Evolutionary conservation across 2,329 filamentous ascomycete species (phyloP), one percentile per base, ranked within the genome.

Genomic region (Colletotrichum gloeosporioides): DNA sequence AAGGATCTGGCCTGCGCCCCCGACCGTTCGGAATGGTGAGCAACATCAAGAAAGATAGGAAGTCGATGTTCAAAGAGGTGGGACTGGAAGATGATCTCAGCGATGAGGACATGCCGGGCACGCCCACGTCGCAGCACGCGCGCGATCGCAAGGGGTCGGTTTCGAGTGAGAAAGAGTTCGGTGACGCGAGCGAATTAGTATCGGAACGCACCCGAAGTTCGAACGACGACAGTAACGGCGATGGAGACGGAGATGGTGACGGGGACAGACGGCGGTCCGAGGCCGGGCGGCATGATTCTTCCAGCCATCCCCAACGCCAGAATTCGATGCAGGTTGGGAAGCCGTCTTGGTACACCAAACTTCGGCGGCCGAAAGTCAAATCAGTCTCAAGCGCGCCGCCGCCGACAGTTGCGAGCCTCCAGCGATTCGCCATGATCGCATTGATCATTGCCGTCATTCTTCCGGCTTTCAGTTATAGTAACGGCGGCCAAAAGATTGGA

Each of bases 1-100:
- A 90, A 80, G 84, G 86, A 74, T 86, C 85, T n/a, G 80, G 81
- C 39, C 82, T 86, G 15, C 78, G 82, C 68, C 82, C 84, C 13
- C 84, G 84, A 63, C 80, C 83, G 2, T 86, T 88, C 77, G 82
- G 83, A 32, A 87, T 87, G 83, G 79, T 79, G 55, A 84, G 84
- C 79, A 89, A 87, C 73, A 87, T 90, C 64, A 85, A 83, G 77
- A 90, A 89, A 80, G 88, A 86, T 57, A 86, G 89, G 65, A 87
- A 84, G 78, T 90, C 89, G 27, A 83, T 90, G 73, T 91, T 91
- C 78, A 89, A 84, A 79, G 89, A 91, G 81, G 80, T 88, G 55
- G 89, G 89, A 6, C 79, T 90, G 25, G 82, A 85, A 65, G 83
- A 86, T 57, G 85, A 85, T 36, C 75, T 79, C 29, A 75, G 57